Evolutionary conservation across 2,329 filamentous ascomycete genomes (phyloP).

Genomic region (Talaromyces sp.): DNA sequence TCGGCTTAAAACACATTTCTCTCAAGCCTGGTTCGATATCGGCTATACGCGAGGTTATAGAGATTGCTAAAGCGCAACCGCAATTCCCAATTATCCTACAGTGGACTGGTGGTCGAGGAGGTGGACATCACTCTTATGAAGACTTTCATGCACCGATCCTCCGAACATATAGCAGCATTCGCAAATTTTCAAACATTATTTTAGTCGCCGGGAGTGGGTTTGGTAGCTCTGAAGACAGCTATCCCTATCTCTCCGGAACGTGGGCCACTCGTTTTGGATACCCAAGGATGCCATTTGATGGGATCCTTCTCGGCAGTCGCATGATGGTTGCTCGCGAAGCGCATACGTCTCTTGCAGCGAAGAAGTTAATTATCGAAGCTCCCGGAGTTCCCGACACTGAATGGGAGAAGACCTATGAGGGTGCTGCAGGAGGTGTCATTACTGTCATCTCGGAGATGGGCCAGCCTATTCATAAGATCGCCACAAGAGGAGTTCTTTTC

Average conservation of each 20-base stretch:
- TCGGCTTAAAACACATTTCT: constrained; percentile 86
- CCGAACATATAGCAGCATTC: constrained; percentile 85
- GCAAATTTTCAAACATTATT: constrained; percentile 81
- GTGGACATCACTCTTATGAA: constrained; percentile 91
- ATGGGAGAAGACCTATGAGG: constrained; percentile 94
- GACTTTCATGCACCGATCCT: constrained; percentile 91
- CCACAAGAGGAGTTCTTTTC: constrained; percentile 38
- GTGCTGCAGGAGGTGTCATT: constrained; percentile 85
- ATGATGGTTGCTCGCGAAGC: constrained; percentile 95
- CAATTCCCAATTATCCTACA: constrained; percentile 86
- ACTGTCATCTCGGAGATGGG: constrained; percentile 64
- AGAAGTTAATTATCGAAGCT: constrained; percentile 85
- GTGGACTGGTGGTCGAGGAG: constrained; percentile 92
- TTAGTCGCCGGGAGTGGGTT: constrained; percentile 89
- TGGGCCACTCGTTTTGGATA: constrained; percentile 86
- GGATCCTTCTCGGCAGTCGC: constrained; percentile 83
- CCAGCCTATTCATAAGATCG: constrained; percentile 42
- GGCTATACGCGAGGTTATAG: constrained; percentile 83
- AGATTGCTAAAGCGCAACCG: constrained; percentile 90
- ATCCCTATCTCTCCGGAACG: constrained; percentile 83
- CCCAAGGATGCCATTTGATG: constrained; percentile 91
- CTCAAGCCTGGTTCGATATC: constrained; percentile 92
- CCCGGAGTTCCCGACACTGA: constrained; percentile 75
- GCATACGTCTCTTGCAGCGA: constrained; percentile 80
- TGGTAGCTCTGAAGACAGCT: constrained; percentile 83